Evolutionary conservation across 2,329 filamentous ascomycete species (phyloP).

Genomic region (Incumbomyces lentus): DNA sequence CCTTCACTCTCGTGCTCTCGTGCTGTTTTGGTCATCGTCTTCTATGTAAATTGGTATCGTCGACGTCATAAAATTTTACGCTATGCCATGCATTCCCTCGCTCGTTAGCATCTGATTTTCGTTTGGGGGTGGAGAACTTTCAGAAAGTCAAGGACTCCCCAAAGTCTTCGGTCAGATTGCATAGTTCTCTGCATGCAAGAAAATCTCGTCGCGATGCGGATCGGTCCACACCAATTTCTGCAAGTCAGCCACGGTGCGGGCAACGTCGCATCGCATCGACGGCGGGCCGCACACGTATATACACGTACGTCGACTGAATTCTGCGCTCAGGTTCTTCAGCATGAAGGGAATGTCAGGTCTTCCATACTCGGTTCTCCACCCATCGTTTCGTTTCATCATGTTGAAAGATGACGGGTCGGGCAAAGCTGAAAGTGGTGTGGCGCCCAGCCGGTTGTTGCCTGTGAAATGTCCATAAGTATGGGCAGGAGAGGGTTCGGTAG

Average conservation of each 20-base stretch:
- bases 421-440: conserved; percentile 16
- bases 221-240: conserved; percentile 77
- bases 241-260: conserved; percentile 70
- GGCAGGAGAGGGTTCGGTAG: neutral
- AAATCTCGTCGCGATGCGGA: conserved; percentile 74
- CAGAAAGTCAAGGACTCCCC: too few species aligned
- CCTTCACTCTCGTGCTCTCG: too few species aligned
- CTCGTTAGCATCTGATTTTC: too few species aligned
- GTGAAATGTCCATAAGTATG: neutral
- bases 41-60: too few species aligned
- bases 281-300: conserved; percentile 90
- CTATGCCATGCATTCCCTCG: too few species aligned
- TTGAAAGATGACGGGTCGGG: conserved; percentile 14
- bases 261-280: conserved; percentile 76
- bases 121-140: too few species aligned
- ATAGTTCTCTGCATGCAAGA: conserved; percentile 91
- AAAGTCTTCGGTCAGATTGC: conserved; percentile 52
- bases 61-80: too few species aligned
- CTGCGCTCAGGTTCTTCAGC: conserved; percentile 69
- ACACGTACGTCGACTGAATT: conserved; percentile 72
- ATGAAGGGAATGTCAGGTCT: conserved; percentile 80
- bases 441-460: neutral
- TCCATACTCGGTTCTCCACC: conserved; percentile 88
- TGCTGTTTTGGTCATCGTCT: too few species aligned
- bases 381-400: conserved; percentile 38